Conservation (phyloP, 768 basidiomycete species). For the Cantharellus anzutake region DNA sequence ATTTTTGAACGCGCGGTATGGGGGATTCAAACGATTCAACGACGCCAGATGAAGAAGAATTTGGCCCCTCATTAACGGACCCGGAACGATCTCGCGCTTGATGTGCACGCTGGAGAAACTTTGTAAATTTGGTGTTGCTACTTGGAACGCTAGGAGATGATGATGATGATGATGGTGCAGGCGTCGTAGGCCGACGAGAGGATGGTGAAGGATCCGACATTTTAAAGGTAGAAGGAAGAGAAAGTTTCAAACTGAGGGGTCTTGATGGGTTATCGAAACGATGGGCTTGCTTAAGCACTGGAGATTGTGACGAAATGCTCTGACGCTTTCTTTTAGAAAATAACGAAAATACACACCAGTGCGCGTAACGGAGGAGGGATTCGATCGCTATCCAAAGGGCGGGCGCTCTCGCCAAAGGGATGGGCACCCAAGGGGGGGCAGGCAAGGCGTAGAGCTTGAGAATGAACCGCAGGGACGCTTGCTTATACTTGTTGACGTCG, state of each 20-base stretch:
- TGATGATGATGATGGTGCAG: not conserved
- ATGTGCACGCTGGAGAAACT: constrained; percentile 42
- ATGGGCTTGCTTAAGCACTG: no score
- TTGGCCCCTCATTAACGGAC: constrained; percentile 18
- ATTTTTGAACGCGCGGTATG: not conserved
- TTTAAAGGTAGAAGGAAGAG: not conserved
- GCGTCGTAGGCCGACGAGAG: not conserved
- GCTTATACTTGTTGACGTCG: no score
- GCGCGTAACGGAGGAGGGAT: no score
- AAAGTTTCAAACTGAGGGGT: not conserved
- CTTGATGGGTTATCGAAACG: no score
- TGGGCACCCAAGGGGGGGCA: no score
- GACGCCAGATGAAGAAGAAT: not conserved
- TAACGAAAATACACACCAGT: no score
- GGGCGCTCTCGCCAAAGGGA: no score
- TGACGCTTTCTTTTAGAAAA: no score
- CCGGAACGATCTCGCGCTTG: constrained; percentile 36
- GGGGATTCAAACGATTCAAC: not conserved
- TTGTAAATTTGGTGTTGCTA: constrained; percentile 29
- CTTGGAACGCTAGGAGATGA: not conserved
- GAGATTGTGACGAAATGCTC: no score
- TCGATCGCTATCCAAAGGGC: no score
- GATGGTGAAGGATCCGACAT: not conserved
- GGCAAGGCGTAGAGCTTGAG: no score
- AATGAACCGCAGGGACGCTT: no score